A percentile compares a stretch with the other conserved stretches of the same genome.
Conservation (phyloP, 257 asterid genomes). For the Anisodus acutangulus region DNA sequence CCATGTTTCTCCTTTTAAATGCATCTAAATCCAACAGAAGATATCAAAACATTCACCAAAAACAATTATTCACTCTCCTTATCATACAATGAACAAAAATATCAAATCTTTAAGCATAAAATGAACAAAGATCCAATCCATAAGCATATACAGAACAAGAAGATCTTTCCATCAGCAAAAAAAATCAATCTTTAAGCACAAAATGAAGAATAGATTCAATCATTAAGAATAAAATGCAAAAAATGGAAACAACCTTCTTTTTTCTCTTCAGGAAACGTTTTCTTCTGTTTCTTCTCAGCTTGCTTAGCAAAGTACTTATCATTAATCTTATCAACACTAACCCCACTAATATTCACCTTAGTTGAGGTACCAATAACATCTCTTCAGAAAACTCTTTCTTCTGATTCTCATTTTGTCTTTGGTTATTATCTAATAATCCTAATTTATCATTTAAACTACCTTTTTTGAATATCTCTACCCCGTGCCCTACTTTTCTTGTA, state of each 20-base stretch:
- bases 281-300: slow-evolving; percentile 29
- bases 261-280: slow-evolving; percentile 32
- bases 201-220: not conserved
- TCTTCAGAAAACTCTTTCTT: no score
- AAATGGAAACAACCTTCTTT: slow-evolving; percentile 17
- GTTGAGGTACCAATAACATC: slow-evolving; percentile 25
- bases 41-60: not conserved
- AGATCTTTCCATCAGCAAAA: not conserved
- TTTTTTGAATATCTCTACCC: no score
- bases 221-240: not conserved
- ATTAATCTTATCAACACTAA: slow-evolving; percentile 34
- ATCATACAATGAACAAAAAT: not conserved
- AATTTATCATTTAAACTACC: no score
- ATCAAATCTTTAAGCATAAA: not conserved
- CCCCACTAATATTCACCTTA: slow-evolving; percentile 14
- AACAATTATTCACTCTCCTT: not conserved
- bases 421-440: no score
- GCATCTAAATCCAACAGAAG: no score
- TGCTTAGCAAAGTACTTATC: slow-evolving; percentile 33
- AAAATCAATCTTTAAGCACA: not conserved
- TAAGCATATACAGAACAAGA: not conserved
- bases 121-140: not conserved
- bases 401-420: no score
- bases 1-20: no score
- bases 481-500: no score